These are phyloP conservation scores for Leccinum broughii DNA, from an alignment of 768 basidiomycete species.

Conservation along the genomic window DNA sequence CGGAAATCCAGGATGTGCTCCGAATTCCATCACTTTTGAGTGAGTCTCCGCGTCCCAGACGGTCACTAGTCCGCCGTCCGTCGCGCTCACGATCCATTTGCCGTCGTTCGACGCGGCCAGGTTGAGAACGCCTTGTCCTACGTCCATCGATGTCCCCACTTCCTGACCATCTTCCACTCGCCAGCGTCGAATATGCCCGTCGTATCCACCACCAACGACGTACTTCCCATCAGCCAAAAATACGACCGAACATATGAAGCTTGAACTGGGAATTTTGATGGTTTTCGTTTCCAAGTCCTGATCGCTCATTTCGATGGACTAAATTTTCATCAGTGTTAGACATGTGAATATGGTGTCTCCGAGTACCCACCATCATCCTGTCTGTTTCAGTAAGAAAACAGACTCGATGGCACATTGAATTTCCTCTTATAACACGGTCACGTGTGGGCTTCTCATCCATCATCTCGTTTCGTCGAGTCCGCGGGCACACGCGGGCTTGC, in stretches of 20 bases:
- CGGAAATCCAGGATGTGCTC: neutral
- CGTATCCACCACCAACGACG: slow-evolving; percentile 4
- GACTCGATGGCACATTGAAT: too few relatives aligned
- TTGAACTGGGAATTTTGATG: neutral
- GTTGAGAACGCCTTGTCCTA: neutral
- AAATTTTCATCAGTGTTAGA: neutral
- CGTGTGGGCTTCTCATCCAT: neutral
- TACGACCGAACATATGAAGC: neutral
- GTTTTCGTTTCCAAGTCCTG: neutral
- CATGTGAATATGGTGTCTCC: neutral
- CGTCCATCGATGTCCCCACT: neutral
- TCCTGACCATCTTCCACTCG: neutral
- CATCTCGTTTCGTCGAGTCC: too few relatives aligned
- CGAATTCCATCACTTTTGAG: neutral
- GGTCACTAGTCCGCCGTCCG: neutral
- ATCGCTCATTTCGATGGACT: neutral
- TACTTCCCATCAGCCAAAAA: slow-evolving; percentile 5
- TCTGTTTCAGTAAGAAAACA: too few relatives aligned
- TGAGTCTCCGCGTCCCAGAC: slow-evolving; percentile 8
- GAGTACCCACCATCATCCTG: neutral
- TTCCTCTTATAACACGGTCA: neutral
- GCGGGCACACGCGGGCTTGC: too few relatives aligned
- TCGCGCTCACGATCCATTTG: slow-evolving; percentile 11
- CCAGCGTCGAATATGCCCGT: slow-evolving; percentile 5
- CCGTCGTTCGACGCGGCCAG: slow-evolving; percentile 6